Evolutionary conservation across 2,329 filamentous ascomycete species (phyloP), one percentile per base, ranked within the genome.

Genomic region (Nemania serpens): DNA sequence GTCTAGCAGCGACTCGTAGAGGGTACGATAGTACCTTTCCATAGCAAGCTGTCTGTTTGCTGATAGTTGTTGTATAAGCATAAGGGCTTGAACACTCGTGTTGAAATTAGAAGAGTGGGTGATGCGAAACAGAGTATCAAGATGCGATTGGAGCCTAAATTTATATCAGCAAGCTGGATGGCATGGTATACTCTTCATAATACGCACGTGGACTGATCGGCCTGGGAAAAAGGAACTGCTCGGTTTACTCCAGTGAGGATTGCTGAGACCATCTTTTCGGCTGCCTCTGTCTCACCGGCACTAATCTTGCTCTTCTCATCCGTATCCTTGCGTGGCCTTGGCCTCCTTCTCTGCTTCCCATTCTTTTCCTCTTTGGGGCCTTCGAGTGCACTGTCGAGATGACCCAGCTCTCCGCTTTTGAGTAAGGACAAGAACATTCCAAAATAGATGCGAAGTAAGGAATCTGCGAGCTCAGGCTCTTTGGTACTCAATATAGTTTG

Each of bases 31-130:
- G 79, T 97, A 99, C 62, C 95, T 86, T 71, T 99, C 95, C 12
- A 89, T 88, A 4, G 90, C 89, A 55, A 94, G 82, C 70, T 93
- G 89, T 73, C 95, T 92, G 2, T 88, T 86, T 1, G 88, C 82
- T 0, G 93, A 91, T 29, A 99, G 84, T 75, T 98, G 95, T 74
- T 98, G 95, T 67, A 99, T 96, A 49, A 99, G 81, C 78, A 97
- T 90, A 66, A 99, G 84, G 36, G 95, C 94, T 76, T 99, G 95
- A 39, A 99, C 91, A 73, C 93, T 95, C 0, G 95, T 99, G 78
- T 98, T 99, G 84, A 99, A 98, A 76, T 99, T 99, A 58, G 94
- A 92, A 0, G 94, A 98, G 77, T 99, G 95, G 0, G 95, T 96
- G 70, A 99, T 95, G 70, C 88, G 89, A 83, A 97, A 99, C 25